phyloP scores from a whole-genome alignment of 345 rosid genomes.

The Abelmoschus esculentus region DNA sequence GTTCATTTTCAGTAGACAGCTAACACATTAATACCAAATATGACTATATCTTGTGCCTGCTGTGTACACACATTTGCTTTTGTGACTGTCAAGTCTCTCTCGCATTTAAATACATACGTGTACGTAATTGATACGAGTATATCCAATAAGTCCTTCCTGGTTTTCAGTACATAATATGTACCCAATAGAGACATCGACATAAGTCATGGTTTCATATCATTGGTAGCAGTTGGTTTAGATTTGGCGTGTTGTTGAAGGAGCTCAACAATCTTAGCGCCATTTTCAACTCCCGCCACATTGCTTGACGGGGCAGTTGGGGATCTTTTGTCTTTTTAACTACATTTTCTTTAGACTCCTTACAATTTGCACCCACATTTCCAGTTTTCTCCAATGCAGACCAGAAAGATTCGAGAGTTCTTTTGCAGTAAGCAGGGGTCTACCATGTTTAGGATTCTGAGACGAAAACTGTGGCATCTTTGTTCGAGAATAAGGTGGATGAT shows the following conservation, averaged over 20 bases:
- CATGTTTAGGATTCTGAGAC: constrained; percentile 40
- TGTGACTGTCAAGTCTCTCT: neutral
- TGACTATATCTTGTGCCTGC: neutral
- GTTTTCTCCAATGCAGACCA: constrained; percentile 8
- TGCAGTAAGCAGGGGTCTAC: constrained; percentile 18
- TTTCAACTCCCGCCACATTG: constrained; percentile 32
- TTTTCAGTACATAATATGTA: neutral
- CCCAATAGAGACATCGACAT: no score
- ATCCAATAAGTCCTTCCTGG: neutral
- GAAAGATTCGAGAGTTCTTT: constrained; percentile 13
- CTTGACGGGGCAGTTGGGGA: constrained; percentile 39
- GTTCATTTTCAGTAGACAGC: neutral
- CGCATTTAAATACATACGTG: neutral
- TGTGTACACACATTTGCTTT: neutral
- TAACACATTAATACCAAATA: neutral
- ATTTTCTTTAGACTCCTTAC: neutral
- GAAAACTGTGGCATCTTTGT: constrained; percentile 44
- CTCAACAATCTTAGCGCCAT: constrained; percentile 35
- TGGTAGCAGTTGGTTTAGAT: constrained; percentile 40
- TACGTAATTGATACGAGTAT: neutral
- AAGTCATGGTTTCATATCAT: constrained; percentile 4
- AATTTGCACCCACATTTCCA: constrained; percentile 6
- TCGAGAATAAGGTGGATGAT: constrained; percentile 53
- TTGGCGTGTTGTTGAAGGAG: constrained; percentile 42
- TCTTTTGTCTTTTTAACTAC: constrained; percentile 25